A percentile compares a stretch with the other conserved stretches of the same genome.
These are phyloP conservation scores for Capsaspora owczarzaki DNA, from an alignment of 78 protist genomes.

Conservation along the genomic window DNA sequence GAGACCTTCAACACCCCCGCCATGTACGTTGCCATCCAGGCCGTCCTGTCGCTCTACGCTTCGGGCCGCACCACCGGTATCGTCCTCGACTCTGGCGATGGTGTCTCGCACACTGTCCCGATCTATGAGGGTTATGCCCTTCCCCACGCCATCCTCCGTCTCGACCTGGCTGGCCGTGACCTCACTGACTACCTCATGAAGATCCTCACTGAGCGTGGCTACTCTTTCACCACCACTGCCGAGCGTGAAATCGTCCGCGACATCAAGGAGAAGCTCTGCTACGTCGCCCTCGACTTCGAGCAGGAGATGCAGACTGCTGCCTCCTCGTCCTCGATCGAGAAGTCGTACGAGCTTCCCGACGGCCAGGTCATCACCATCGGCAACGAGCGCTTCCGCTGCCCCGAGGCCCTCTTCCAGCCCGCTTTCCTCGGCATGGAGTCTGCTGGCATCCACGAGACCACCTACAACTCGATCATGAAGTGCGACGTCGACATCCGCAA, in stretches of 20 bases:
- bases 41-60: constrained; percentile 84
- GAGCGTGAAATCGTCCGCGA: constrained; percentile 78
- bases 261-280: constrained; percentile 59
- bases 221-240: constrained; percentile 87
- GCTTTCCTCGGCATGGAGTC: constrained; percentile 71
- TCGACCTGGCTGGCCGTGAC: constrained; percentile 81
- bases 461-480: constrained; percentile 63
- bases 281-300: constrained; percentile 62
- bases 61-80: constrained; percentile 85
- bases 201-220: constrained; percentile 75
- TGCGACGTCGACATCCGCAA: constrained; percentile 87
- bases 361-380: constrained; percentile 46
- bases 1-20: constrained; percentile 95
- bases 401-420: constrained; percentile 92
- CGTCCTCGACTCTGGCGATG: constrained; percentile 97
- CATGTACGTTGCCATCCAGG: constrained; percentile 63
- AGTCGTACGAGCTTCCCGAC: constrained; percentile 16
- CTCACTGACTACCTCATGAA: constrained; percentile 68
- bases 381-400: constrained; percentile 81
- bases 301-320: constrained; percentile 68
- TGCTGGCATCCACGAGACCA: constrained; percentile 80
- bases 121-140: constrained; percentile 90
- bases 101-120: constrained; percentile 90
- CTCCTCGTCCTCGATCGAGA: constrained; percentile 44
- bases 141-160: constrained; percentile 74